Evolutionary conservation across 2,329 filamentous ascomycete genomes (phyloP), one percentile per base, ranked within the genome.

Genomic region (Mycogone perniciosa): DNA sequence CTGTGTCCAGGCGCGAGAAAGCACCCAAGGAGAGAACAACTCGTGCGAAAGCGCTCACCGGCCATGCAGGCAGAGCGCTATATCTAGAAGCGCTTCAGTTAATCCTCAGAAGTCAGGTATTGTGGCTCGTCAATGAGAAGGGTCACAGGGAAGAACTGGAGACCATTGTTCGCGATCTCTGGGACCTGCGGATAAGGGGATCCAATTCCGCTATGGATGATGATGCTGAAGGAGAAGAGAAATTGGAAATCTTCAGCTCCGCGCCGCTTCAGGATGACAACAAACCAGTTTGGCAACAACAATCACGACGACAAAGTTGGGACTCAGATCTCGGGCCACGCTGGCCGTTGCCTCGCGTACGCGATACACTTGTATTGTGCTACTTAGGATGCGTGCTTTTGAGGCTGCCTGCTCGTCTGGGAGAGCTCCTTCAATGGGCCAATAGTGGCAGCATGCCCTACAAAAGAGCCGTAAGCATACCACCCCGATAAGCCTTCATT

Each of bases 11-110:
- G 51, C 78, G 76, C 54, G 79, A 82, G 64, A 84, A 79, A 56
- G 80, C 81, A 60, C 66, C 70, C 27, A 73, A 73, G 47, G 73
- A 80, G 61, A 80, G 74, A 44, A 70, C 76, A 43, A 74, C 73
- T 44, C 72, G 73, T 52, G 49, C 48, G 29, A 44, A 48, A n/a
- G 77, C 84, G 62, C 73, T 88, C 45, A 67, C 67, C 5, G 91
- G 91, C 39, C 74, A 80, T 43, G 77, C 81, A 48, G 92, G 86
- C 10, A 81, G 84, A 56, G 81, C 86, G 56, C 78, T 96, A 27
- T 96, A 88, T 64, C 74, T 97, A 34, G 86, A 95, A 64, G 86
- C 82, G 56, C 80, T 95, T 53, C 92, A 97, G 67, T 74, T 96
- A 31, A 78, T 97, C 44, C 72, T 99, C 30, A 83, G 90, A 64